phyloP scores from a whole-genome alignment of 495 filamentous ascomycete species.

The Tricharina praecox region DNA sequence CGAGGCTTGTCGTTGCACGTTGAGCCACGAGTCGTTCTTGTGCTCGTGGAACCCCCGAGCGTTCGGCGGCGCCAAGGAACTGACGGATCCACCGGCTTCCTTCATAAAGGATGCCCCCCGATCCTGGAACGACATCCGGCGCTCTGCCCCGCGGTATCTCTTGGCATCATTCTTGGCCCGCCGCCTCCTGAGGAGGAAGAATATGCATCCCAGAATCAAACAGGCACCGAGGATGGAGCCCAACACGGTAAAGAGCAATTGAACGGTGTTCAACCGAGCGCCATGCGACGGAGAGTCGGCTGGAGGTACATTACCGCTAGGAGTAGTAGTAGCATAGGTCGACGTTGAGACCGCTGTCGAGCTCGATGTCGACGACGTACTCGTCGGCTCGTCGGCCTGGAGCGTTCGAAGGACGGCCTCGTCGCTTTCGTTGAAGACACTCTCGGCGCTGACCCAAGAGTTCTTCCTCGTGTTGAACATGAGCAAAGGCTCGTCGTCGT shows the following conservation, averaged over 20 bases:
- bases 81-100: slow-evolving; percentile 11
- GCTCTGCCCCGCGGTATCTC: not conserved
- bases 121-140: slow-evolving; percentile 19
- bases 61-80: slow-evolving; percentile 5
- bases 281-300: slow-evolving; percentile 21
- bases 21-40: slow-evolving; percentile 1
- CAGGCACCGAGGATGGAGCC: slow-evolving; percentile 59
- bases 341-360: slow-evolving; percentile 21
- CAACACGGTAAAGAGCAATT: slow-evolving; percentile 62
- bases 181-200: slow-evolving; percentile 51
- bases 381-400: not conserved
- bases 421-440: slow-evolving; percentile 37
- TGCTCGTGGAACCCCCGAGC: not conserved
- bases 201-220: slow-evolving; percentile 46
- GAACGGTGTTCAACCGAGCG: slow-evolving; percentile 33
- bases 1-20: slow-evolving; percentile 2
- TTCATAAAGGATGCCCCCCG: slow-evolving; percentile 23
- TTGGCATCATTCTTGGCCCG: slow-evolving; percentile 2
- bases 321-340: slow-evolving; percentile 10
- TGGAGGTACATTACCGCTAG: not conserved
- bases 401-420: not conserved
- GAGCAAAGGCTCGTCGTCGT: slow-evolving; percentile 43
- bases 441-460: slow-evolving; percentile 60
- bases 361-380: slow-evolving; percentile 30
- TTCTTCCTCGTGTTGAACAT: slow-evolving; percentile 73